Evolutionary conservation across 352 stramenopile genomes (phyloP), one percentile per base, ranked within the genome.

Genomic region (Globisporangium okanoganense): DNA sequence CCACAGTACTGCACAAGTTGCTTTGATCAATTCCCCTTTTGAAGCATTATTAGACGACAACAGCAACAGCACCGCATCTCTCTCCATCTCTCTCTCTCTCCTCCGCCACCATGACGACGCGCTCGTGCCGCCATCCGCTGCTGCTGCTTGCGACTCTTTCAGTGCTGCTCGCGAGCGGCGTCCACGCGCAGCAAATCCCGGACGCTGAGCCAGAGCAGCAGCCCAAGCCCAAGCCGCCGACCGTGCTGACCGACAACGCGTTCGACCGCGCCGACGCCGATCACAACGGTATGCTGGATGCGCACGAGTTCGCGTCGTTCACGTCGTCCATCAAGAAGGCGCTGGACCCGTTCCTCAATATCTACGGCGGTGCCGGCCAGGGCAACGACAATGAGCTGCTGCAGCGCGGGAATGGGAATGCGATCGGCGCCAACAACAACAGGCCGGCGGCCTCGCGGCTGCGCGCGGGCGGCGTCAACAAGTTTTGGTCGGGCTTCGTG

Each of bases 401-500:
- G 49, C 53, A 60, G 20, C 63, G 27, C 13, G 36, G 40, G 16
- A 14, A 49, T 16, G 43, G 27, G 3, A 53, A 53, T 6, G 41
- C 25, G 20, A 14, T 45, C 7, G 18, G 40, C 9, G 29, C 29
- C 29, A 33, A 33, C 29, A 33, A 33, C 29, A 58, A 52, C 45
- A 58, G 52, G 14, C 25, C 43, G 54, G 33, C 62, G 54, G 33
- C 62, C 29, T 33, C 29, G 24, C 76, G 74, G 22, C 67, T 80
- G 25, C 78, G 79, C 29, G 58, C 70, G 1, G 73, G 69, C 9
- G 66, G 66, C 40, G 71, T 84, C 47, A 87, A 85, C 64, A 88
- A 89, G 65, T 95, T 95, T 58, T 93, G 85, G 85, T 89, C 78
- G n/a, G 85, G 83, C 40, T 95, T 95, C 45, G 64, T 90, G 57